phyloP scores from a whole-genome alignment of 129 eudicot genomes.

The Flaveria trinervia region DNA sequence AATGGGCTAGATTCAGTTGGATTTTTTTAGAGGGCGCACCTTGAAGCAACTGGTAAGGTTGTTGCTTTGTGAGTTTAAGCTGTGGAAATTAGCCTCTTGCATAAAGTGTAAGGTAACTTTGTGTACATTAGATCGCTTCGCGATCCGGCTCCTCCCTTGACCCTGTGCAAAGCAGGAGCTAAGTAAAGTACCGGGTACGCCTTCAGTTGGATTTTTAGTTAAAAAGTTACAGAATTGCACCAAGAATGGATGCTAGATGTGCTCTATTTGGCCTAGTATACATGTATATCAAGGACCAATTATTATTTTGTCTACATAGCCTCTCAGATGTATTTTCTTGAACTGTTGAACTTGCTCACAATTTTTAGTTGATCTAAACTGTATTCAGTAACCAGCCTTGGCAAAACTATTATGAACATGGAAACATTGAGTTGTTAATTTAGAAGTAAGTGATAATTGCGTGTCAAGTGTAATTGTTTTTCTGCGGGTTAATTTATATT shows the following conservation, averaged over 20 bases:
- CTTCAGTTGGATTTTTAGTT: not conserved
- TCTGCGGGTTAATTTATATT: not conserved
- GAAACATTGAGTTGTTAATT: not conserved
- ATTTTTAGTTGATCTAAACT: slow-evolving; percentile 1
- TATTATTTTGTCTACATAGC: not conserved
- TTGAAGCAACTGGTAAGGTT: no score
- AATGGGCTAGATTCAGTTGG: not conserved
- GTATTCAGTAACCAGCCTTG: not conserved
- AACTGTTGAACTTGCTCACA: slow-evolving; percentile 8
- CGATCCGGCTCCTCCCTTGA: no score
- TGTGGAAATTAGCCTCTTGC: no score
- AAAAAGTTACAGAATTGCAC: not conserved
- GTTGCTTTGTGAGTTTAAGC: no score
- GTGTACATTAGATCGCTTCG: no score
- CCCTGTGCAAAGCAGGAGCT: no score
- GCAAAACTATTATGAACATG: not conserved
- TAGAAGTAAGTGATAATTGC: not conserved
- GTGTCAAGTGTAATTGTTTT: slow-evolving; percentile 5
- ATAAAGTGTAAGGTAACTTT: no score
- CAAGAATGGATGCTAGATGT: not conserved
- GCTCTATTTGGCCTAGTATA: slow-evolving; percentile 9
- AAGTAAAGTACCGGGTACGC: no score
- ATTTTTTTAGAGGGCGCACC: not conserved
- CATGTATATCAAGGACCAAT: slow-evolving; percentile 3
- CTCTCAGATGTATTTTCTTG: slow-evolving; percentile 4